These are phyloP conservation scores for Neonectria magnoliae DNA, from an alignment of 2,329 filamentous ascomycete species.

Conservation along the genomic window DNA sequence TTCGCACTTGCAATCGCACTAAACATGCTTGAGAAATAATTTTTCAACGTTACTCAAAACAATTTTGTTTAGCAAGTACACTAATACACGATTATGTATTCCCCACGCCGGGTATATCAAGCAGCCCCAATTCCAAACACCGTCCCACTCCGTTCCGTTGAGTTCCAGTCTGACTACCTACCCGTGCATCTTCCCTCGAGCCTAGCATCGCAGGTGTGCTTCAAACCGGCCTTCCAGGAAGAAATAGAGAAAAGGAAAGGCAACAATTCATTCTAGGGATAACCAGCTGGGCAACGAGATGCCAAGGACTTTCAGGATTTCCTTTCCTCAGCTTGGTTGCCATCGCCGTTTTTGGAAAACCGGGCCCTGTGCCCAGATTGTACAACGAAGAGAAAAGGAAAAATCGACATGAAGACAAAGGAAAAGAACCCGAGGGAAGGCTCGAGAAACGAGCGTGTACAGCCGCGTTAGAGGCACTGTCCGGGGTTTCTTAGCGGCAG, in stretches of 20 bases:
- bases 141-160: conserved; percentile 35
- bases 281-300: conserved; percentile 12
- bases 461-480: neutral
- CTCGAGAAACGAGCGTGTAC: neutral
- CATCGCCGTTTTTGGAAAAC: conserved; percentile 16
- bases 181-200: conserved; percentile 23
- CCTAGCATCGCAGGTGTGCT: conserved; percentile 18
- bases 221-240: conserved; percentile 23
- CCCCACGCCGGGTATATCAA: conserved; percentile 43
- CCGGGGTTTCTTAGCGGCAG: too few relatives aligned
- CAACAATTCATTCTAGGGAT: conserved; percentile 34
- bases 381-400: conserved; percentile 22
- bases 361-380: conserved; percentile 20
- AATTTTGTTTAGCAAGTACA: conserved; percentile 26
- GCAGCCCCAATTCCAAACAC: conserved; percentile 38
- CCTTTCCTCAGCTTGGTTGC: conserved; percentile 19
- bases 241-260: conserved; percentile 18
- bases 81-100: conserved; percentile 30
- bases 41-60: neutral
- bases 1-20: neutral
- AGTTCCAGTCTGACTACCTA: conserved; percentile 35
- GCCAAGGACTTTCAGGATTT: conserved; percentile 20
- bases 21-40: neutral
- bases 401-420: conserved; percentile 4
- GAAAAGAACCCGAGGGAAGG: conserved; percentile 9